Evolutionary conservation across 2,329 filamentous ascomycete species (phyloP), one percentile per base, ranked within the genome.

Genomic region (Cladosporium sp.): DNA sequence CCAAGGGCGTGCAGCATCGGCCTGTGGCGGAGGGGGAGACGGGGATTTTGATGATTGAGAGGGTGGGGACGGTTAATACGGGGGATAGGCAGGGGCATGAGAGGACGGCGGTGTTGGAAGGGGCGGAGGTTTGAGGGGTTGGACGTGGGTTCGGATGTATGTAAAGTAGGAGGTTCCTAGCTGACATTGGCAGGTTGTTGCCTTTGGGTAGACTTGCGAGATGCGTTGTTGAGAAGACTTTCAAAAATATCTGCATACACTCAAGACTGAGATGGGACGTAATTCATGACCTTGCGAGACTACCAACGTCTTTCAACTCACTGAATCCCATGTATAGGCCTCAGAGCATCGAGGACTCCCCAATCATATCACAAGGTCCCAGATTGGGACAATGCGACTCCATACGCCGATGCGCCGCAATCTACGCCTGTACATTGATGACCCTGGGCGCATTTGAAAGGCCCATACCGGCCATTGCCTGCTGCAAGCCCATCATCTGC

Each of bases 31-130:
- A 57, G n/a, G 63, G 62, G 0, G 64, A 70, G 38, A 70, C 68
- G 1, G 58, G 62, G 6, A 67, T 72, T 3, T 59, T 73, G 62
- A 61, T 73, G 58, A 61, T 71, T 5, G 70, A 73, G 55, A 63
- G 58, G n/a, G 59, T 59, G 4, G 64, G 64, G 36, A 51, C 57
- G 29, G 48, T 55, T 9, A 60, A 57, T 47, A 58, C 56, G 17
- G 56, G 56, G 15, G 56, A 60, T 51, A 29, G 30, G 41, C 50
- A 56, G 43, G 51, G 52, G 15, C 49, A 54, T 50, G 52, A 47
- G 24, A 29, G 42, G 41, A 54, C 49, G 17, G 40, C 37, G 12
- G n/a, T 7, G 17, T 13, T 48, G 45, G 40, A 41, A 18, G 45
- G 45, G 9, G 34, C 15, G 13, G 45, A 41, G 11, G 15, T 47